Evolutionary conservation across 768 basidiomycete species (phyloP).

Genomic region (Hemileccinum rubropunctum): DNA sequence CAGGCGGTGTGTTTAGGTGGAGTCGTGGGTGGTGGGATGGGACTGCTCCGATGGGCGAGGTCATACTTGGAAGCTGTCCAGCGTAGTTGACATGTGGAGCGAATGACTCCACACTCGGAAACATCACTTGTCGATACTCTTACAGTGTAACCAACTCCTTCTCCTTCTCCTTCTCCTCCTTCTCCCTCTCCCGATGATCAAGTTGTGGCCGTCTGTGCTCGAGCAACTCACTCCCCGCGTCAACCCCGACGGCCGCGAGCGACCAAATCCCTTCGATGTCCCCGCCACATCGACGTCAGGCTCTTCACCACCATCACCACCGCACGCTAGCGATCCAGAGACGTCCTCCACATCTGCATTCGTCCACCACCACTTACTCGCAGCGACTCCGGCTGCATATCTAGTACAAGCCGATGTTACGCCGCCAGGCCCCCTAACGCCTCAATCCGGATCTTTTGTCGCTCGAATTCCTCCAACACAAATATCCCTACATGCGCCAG

Average conservation of each 20-base stretch:
- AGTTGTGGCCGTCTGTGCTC: conserved; percentile 57
- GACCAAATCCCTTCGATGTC: conserved; percentile 62
- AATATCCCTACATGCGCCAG: conserved; percentile 82
- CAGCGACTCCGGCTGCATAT: conserved; percentile 15
- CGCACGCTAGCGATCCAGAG: conserved; percentile 4
- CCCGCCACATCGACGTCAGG: conserved; percentile 19
- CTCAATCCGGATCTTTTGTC: conserved; percentile 47
- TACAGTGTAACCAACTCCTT: conserved; percentile 6
- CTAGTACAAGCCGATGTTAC: conserved; percentile 35
- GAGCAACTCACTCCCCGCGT: conserved; percentile 65
- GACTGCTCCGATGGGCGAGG: conserved; percentile 41
- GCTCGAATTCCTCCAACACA: conserved; percentile 53
- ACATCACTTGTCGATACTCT: not conserved
- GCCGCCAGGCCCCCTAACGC: conserved; percentile 46
- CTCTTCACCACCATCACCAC: not conserved
- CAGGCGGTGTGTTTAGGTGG: conserved; percentile 54
- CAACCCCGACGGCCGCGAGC: conserved; percentile 39
- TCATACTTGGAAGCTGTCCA: conserved; percentile 27
- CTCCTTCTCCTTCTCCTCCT: not conserved
- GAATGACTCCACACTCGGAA: conserved; percentile 12
- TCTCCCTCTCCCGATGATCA: conserved; percentile 47
- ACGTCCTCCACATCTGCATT: conserved; percentile 13
- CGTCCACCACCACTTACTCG: conserved; percentile 29
- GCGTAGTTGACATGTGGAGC: not conserved
- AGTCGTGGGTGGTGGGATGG: conserved; percentile 54